Base-by-base conservation (phyloP, 306 rosid genomes). In the Dicorynia guianensis region DNA sequence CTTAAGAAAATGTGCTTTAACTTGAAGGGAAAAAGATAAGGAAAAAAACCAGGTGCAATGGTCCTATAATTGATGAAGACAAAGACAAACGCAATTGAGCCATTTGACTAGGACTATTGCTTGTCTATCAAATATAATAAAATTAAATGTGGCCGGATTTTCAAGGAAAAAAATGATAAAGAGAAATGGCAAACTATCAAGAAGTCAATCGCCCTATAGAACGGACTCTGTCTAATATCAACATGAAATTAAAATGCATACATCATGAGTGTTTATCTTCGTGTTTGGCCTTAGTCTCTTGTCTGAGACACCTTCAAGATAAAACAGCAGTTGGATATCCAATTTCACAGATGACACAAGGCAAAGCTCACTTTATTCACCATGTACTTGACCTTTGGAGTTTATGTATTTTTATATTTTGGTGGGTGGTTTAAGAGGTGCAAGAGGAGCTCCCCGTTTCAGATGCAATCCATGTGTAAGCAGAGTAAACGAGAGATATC, bases 201-300 rank as follows among this genome's bases (percentile, higher is more conserved):
- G 64, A 64, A 76, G 74, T 76, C 73, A 65, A 79, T 35, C 4
- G 42, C 11, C 43, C 39, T 58, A 30, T 49, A 62, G 39, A 30
- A 18, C 15, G 55, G 61, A 67, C 48, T 42, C 42, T 67, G 79
- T 74, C 83, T 25, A 67, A 67, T 60, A 80, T 38, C 75, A 72
- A 36, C 68, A 10, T 38, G 35, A 43, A 44, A 55, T 55, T 66
- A 53, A 57, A 33, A 50, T 53, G 59, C 55, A 30, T 13, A 33
- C 55, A 57, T 73, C 36, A 33, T 34, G 7, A 52, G 8, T 18
- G 38, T 62, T 18, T 57, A 19, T 67, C 40, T 10, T 56, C 40
- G 15, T 66, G 25, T 66, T 55, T 59, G 49, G 38, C 25, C 5
- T 10, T 33, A 6, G 43, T 74, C 53, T 65, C 48, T 35, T 49